These are phyloP conservation scores for Aplosporella prunicola DNA, from an alignment of 2,329 filamentous ascomycete species.

Conservation along the genomic window DNA sequence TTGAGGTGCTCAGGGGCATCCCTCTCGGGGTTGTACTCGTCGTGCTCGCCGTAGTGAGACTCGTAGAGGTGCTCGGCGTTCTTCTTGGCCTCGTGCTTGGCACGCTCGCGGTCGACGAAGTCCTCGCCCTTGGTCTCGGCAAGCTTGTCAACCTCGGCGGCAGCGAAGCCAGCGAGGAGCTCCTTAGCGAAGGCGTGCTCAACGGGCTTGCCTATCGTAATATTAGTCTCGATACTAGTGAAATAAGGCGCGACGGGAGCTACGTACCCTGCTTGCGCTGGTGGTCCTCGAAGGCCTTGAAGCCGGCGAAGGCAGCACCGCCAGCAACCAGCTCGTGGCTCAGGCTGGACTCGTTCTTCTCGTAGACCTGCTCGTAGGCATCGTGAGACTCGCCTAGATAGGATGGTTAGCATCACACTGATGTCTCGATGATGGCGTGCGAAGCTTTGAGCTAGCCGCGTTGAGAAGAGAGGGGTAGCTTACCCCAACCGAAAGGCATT, in stretches of 20 bases:
- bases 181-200: constrained; percentile 71
- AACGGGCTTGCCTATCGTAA: constrained; percentile 56
- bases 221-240: too few relatives aligned
- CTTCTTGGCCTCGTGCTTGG: constrained; percentile 36
- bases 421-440: background rate
- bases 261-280: constrained; percentile 57
- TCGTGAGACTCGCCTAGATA: constrained; percentile 44
- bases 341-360: constrained; percentile 52
- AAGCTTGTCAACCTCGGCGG: constrained; percentile 66
- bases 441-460: background rate
- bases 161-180: constrained; percentile 60
- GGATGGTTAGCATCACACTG: constrained; percentile 3
- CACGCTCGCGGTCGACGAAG: constrained; percentile 38
- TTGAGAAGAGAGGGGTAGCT: constrained; percentile 5
- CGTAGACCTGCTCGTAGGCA: constrained; percentile 47
- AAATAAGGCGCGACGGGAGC: too few relatives aligned
- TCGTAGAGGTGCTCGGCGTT: constrained; percentile 40
- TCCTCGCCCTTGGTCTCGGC: constrained; percentile 48
- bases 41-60: constrained; percentile 36
- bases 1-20: constrained; percentile 14
- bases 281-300: constrained; percentile 70
- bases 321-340: constrained; percentile 67
- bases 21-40: constrained; percentile 39
- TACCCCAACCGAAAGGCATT: constrained; percentile 39
- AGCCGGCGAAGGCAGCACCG: constrained; percentile 67